A percentile compares a stretch with the other conserved stretches of the same genome.
Conservation (phyloP, 2,329 filamentous ascomycete genomes). For the Colletotrichum falcatum region DNA sequence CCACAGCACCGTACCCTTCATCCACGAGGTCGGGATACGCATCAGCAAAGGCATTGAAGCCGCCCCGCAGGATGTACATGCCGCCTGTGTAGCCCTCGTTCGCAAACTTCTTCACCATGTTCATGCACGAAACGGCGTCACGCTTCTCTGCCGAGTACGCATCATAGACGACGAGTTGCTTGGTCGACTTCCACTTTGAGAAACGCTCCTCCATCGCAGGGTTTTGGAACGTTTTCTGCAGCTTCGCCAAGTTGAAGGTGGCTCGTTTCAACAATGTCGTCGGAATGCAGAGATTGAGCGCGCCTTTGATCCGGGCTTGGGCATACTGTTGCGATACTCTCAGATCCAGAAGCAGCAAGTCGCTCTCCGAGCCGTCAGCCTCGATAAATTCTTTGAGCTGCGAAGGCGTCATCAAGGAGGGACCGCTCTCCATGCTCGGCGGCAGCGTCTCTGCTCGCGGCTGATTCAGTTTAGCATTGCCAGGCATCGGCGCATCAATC, state of each 20-base stretch:
- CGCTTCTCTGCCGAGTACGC: conserved; percentile 79
- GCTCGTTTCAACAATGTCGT: conserved; percentile 92
- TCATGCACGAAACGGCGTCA: conserved; percentile 83
- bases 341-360: conserved; percentile 82
- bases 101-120: conserved; percentile 93
- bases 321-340: conserved; percentile 87
- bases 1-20: conserved; percentile 51
- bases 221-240: conserved; percentile 86
- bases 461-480: conserved; percentile 26
- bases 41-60: conserved; percentile 79
- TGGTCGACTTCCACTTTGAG: conserved; percentile 78
- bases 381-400: conserved; percentile 69
- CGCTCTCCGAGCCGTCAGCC: conserved; percentile 49
- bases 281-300: conserved; percentile 93
- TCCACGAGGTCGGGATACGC: conserved; percentile 76
- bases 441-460: conserved; percentile 67
- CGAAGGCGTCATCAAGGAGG: conserved; percentile 64
- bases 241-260: conserved; percentile 88
- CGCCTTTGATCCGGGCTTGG: conserved; percentile 79
- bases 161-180: conserved; percentile 90
- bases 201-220: conserved; percentile 79
- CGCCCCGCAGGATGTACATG: conserved; percentile 82
- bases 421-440: conserved; percentile 58
- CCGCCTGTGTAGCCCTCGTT: conserved; percentile 83
- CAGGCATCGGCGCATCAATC: conserved; percentile 54